Percentiles rank a stretch among this genome's conserved stretches.
These are phyloP conservation scores for Ceratobasidium sp. DNA, from an alignment of 1,284 basidiomycete genomes.

Conservation along the genomic window DNA sequence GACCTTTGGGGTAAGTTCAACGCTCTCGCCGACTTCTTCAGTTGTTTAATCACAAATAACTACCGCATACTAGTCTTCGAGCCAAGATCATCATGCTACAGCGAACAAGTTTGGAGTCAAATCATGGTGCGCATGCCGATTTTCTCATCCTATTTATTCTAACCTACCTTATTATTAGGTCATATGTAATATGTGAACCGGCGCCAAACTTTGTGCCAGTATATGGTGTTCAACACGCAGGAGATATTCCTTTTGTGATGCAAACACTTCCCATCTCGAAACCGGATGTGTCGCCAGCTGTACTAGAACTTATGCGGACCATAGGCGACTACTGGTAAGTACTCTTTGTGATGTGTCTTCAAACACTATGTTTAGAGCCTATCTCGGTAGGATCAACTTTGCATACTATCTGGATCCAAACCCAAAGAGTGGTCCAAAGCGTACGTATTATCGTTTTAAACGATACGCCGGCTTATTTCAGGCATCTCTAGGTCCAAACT, in stretches of 20 bases:
- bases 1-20: constrained; percentile 29
- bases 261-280: not conserved
- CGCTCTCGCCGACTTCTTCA: too few species aligned
- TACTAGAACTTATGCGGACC: constrained; percentile 13
- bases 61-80: not conserved
- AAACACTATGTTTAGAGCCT: not conserved
- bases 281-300: constrained; percentile 6
- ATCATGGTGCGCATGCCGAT: constrained; percentile 10
- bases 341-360: not conserved
- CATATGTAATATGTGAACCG: constrained; percentile 16
- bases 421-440: not conserved
- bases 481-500: constrained; percentile 2
- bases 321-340: constrained; percentile 38
- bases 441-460: not conserved
- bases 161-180: not conserved
- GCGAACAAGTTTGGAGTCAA: constrained; percentile 23
- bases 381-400: constrained; percentile 25
- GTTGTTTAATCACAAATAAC: too few species aligned
- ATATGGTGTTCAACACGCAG: constrained; percentile 16
- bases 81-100: not conserved
- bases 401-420: constrained; percentile 38
- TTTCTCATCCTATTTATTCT: not conserved
- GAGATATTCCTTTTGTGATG: constrained; percentile 21
- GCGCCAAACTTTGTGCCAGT: not conserved
- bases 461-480: not conserved